Evolutionary conservation across 2,329 filamentous ascomycete genomes (phyloP).

Genomic region (Hypoxylon sp.): DNA sequence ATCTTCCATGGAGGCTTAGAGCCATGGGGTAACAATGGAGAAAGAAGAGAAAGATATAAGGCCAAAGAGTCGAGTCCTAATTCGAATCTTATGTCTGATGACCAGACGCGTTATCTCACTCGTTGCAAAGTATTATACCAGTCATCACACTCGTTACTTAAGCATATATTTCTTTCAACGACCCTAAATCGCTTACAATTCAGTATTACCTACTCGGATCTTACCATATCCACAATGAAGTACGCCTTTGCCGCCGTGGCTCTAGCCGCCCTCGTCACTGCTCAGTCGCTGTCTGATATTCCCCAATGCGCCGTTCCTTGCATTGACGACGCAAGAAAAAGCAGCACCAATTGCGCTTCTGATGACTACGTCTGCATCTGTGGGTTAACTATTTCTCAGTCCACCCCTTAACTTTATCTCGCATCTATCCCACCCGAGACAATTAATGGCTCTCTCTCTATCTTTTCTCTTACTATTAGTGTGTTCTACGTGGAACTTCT

Average conservation of each 20-base stretch:
- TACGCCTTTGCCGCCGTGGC: constrained; percentile 42
- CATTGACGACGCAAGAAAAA: constrained; percentile 40
- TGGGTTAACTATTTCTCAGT: constrained; percentile 21
- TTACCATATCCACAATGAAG: constrained; percentile 44
- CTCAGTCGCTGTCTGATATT: constrained; percentile 45
- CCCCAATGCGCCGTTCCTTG: constrained; percentile 45
- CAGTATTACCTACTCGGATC: neutral
- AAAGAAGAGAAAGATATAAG: constrained; percentile 1
- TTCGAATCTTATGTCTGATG: neutral
- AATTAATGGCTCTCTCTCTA: neutral
- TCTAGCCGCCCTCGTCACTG: constrained; percentile 40
- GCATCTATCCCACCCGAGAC: neutral
- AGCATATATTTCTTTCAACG: neutral
- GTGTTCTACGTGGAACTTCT: neutral
- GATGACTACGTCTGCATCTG: constrained; percentile 48
- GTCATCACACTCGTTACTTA: neutral
- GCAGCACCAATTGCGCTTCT: constrained; percentile 36
- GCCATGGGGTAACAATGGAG: neutral
- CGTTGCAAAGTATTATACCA: neutral
- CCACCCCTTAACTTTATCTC: neutral
- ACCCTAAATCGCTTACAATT: neutral
- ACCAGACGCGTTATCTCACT: neutral
- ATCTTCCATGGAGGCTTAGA: neutral
- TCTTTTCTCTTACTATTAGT: neutral
- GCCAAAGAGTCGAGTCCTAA: neutral